Evolutionary conservation across 371 early-diverging fungal species (phyloP), one percentile per base, ranked within the genome.

Genomic region (Actinomucor elegans): DNA sequence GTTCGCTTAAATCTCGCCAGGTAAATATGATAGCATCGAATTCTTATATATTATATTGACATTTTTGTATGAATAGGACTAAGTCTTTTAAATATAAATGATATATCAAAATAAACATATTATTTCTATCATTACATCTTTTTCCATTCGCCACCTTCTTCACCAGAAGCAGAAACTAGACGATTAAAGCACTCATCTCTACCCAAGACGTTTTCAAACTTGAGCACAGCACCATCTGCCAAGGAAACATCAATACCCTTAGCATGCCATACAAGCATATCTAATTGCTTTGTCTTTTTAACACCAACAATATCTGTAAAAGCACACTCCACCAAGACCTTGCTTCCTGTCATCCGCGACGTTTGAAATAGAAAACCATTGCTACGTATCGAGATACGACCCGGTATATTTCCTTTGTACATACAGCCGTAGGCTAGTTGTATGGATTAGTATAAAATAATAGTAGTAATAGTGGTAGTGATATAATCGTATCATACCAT

Each of bases 1-100:
- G 95, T 55, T 83, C 91, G 11, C 81, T 98, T 42, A 60, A 60
- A 45, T 48, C 84, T 41, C 89, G 98, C 48, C 92, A 92, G 92
- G 98, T 85, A 79, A 70, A 37, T 37, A n/a, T n/a, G 15, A 34
- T 15, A 11, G 34, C 11, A 34, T 15, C 11, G 5, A 31, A 7
- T 7, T 31, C 31, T 31, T 31, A 11, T 31, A 15, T 36, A 36
- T 12, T 41, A 23, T 41, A 23, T 21, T 6, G 41, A 41, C 4
- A 41, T 26, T 46, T 18, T 33, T 46, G 24, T 29, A 24, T 28
- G 35, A 5, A 17, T 17, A 28, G 3, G 27, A n/a, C 11, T 26
- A 48, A 26, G 14, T n/a, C n/a, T n/a, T n/a, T n/a, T 26, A 35
- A n/a, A 34, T 11, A 47, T 4, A 49, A 17, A 49, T 24, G 3